phyloP scores from a whole-genome alignment of 768 basidiomycete species.

The Agrocybe pediades region DNA sequence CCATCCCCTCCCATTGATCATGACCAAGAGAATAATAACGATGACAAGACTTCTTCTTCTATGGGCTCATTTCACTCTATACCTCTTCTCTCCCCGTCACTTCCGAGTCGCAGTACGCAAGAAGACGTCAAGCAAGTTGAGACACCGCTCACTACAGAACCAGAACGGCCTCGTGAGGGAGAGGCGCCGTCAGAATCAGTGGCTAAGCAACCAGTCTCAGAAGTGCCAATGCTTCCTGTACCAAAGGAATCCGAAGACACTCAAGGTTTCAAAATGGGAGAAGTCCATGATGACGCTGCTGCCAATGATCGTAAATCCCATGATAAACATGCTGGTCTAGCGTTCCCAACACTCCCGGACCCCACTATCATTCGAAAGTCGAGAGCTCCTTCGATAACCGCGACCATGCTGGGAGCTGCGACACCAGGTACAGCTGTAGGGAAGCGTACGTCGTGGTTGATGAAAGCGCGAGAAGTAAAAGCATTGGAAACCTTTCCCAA shows the following conservation, averaged over 20 bases:
- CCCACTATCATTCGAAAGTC: constrained; percentile 69
- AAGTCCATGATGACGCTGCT: constrained; percentile 10
- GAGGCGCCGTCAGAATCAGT: not conserved
- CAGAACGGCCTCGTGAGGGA: not conserved
- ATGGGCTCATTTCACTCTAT: constrained; percentile 38
- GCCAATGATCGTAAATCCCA: constrained; percentile 16
- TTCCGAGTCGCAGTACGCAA: not conserved
- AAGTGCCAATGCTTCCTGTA: not conserved
- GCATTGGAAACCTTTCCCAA: constrained; percentile 58
- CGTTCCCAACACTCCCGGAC: constrained; percentile 67
- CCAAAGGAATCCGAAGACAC: not conserved
- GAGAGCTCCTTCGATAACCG: constrained; percentile 43
- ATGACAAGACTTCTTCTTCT: constrained; percentile 29
- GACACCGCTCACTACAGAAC: not conserved
- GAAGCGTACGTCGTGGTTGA: constrained; percentile 81
- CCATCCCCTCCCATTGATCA: not conserved
- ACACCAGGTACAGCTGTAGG: constrained; percentile 48
- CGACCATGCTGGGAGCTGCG: constrained; percentile 32
- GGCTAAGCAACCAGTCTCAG: not conserved
- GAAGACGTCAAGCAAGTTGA: not conserved
- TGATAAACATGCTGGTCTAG: constrained; percentile 41
- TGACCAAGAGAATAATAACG: constrained; percentile 9
- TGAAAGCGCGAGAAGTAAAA: constrained; percentile 74
- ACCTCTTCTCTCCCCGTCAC: constrained; percentile 35
- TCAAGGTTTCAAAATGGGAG: constrained; percentile 10